Conservation (phyloP, 371 early-diverging fungal genomes). For the Syncephalastrum monosporum region DNA sequence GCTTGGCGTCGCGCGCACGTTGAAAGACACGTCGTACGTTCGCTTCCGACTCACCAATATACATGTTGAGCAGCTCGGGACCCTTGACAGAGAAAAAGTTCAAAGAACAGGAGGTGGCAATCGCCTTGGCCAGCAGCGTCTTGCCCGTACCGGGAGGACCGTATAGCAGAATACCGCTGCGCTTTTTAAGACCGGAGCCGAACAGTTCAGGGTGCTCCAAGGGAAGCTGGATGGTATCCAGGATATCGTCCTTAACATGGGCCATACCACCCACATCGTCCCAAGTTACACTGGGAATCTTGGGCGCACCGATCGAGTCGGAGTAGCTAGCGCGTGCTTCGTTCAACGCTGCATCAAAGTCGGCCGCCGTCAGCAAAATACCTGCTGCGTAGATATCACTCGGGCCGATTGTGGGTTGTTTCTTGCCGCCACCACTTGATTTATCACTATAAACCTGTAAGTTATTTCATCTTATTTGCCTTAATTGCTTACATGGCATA, state of each 20-base stretch:
- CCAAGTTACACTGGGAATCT: slow-evolving; percentile 97
- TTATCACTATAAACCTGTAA: slow-evolving; percentile 9
- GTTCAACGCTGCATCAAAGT: slow-evolving; percentile 79
- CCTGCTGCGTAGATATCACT: slow-evolving; percentile 70
- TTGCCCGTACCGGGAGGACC: slow-evolving; percentile 99
- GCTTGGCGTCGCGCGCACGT: slow-evolving; percentile 96
- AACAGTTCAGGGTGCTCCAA: slow-evolving; percentile 97
- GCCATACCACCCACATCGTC: slow-evolving; percentile 99
- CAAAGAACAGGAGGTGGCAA: slow-evolving; percentile 96
- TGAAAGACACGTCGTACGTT: slow-evolving; percentile 98
- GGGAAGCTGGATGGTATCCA: slow-evolving; percentile 98
- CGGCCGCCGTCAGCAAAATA: slow-evolving; percentile 68
- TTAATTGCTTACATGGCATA: slow-evolving; percentile 45
- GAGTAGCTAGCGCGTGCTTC: slow-evolving; percentile 83
- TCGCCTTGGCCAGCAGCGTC: slow-evolving; percentile 98
- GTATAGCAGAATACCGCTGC: slow-evolving; percentile 93
- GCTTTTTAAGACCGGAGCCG: slow-evolving; percentile 95
- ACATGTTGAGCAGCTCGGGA: slow-evolving; percentile 90
- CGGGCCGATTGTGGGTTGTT: slow-evolving; percentile 22
- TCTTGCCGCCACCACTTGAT: slow-evolving; percentile 7
- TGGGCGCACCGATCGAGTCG: slow-evolving; percentile 94
- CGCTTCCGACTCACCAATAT: slow-evolving; percentile 96
- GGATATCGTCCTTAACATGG: slow-evolving; percentile 94
- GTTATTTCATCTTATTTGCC: not conserved
- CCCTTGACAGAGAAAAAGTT: slow-evolving; percentile 99